Evolutionary conservation across 495 filamentous ascomycete species (phyloP).

Genomic region (Aspergillus taichungensis): DNA sequence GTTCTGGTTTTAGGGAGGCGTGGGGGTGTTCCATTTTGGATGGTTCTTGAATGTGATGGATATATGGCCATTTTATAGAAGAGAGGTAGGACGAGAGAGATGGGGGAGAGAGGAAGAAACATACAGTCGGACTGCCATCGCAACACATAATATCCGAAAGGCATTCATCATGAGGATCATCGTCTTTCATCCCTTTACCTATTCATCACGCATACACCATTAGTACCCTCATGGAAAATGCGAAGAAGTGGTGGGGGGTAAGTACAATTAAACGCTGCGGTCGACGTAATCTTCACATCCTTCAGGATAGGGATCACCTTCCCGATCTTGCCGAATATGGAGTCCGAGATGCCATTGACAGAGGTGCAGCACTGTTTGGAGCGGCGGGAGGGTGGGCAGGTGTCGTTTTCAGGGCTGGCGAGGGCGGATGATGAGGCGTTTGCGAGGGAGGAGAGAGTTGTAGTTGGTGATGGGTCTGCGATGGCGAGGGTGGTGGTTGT

Average conservation of each 20-base stretch:
- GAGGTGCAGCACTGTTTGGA: constrained; percentile 26
- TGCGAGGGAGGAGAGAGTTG: neutral
- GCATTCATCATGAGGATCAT: constrained; percentile 14
- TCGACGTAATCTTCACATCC: constrained; percentile 17
- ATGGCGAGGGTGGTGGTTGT: constrained; percentile 7
- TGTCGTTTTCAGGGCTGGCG: neutral
- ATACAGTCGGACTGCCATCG: constrained; percentile 8
- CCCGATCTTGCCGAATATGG: constrained; percentile 13
- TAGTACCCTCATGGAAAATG: too few species aligned
- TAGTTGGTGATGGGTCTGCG: constrained; percentile 4
- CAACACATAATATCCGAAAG: constrained; percentile 26
- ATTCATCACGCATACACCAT: constrained; percentile 7
- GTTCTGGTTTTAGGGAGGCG: neutral
- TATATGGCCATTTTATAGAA: neutral
- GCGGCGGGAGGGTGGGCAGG: neutral
- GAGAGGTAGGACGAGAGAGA: neutral
- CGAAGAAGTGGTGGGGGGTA: too few species aligned
- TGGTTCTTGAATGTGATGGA: neutral
- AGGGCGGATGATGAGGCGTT: neutral
- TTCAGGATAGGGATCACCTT: constrained; percentile 16
- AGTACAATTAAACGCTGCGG: constrained; percentile 26
- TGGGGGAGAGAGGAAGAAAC: constrained; percentile 1
- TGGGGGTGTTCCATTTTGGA: neutral
- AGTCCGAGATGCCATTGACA: constrained; percentile 11
- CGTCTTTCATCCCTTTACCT: constrained; percentile 14